These are phyloP conservation scores for Aureobasidium sp. DNA, from an alignment of 2,329 filamentous ascomycete species.

Conservation along the genomic window DNA sequence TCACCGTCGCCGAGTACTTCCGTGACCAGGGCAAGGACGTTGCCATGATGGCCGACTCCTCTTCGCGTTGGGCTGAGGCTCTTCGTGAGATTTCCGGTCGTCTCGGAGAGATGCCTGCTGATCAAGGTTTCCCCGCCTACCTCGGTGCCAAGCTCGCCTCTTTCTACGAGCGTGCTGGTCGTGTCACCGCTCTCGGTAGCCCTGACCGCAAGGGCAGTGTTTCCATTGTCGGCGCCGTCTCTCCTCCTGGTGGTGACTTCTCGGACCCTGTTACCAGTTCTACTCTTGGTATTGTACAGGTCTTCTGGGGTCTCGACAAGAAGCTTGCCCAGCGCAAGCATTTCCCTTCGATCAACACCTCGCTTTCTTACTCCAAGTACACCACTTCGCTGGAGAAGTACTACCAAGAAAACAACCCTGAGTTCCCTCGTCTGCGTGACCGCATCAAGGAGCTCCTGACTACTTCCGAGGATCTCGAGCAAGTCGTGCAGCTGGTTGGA, in stretches of 20 bases:
- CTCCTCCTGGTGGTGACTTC: slow-evolving; percentile 96
- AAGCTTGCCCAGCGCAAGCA: slow-evolving; percentile 98
- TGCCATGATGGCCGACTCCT: slow-evolving; percentile 99
- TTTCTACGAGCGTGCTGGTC: slow-evolving; percentile 97
- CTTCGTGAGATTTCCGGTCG: slow-evolving; percentile 97
- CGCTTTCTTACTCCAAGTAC: slow-evolving; percentile 94
- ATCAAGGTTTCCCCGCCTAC: slow-evolving; percentile 98
- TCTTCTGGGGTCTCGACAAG: slow-evolving; percentile 99
- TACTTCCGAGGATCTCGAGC: slow-evolving; percentile 93
- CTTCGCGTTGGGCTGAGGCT: slow-evolving; percentile 96
- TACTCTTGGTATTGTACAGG: slow-evolving; percentile 94
- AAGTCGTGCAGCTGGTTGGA: slow-evolving; percentile 96
- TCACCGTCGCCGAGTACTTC: slow-evolving; percentile 94
- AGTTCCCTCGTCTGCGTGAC: slow-evolving; percentile 87
- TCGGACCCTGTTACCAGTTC: slow-evolving; percentile 93
- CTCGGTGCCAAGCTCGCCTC: slow-evolving; percentile 92
- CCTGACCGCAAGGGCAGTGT: slow-evolving; percentile 85
- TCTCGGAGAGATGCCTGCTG: slow-evolving; percentile 98
- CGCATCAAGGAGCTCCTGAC: slow-evolving; percentile 89
- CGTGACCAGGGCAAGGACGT: slow-evolving; percentile 94
- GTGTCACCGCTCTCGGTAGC: slow-evolving; percentile 74
- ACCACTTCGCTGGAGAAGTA: slow-evolving; percentile 78
- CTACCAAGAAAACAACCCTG: slow-evolving; percentile 88
- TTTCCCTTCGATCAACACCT: slow-evolving; percentile 97
- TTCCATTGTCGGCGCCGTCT: slow-evolving; percentile 95